These are phyloP conservation scores for Aspergillus fischeri DNA, from an alignment of 2,329 filamentous ascomycete species.

Conservation along the genomic window DNA sequence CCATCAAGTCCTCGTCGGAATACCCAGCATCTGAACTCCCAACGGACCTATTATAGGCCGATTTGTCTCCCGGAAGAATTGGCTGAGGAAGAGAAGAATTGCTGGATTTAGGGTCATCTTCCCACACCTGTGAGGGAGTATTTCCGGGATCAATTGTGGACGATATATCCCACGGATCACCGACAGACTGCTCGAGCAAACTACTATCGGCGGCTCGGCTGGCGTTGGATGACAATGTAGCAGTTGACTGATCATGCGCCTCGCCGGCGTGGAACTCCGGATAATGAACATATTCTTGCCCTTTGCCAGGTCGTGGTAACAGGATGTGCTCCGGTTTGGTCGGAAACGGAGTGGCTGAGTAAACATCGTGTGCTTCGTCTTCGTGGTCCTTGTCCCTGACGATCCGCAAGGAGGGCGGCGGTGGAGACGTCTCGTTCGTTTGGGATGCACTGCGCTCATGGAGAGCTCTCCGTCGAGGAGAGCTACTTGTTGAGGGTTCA, in stretches of 20 bases:
- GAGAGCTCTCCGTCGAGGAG: conserved; percentile 40
- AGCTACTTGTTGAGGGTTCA: conserved; percentile 24
- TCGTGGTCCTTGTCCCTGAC: conserved; percentile 25
- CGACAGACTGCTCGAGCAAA: conserved; percentile 23
- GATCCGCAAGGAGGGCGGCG: conserved; percentile 36
- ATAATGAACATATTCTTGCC: conserved; percentile 31
- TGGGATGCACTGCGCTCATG: conserved; percentile 46
- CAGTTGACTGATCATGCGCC: conserved; percentile 24
- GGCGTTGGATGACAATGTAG: conserved; percentile 26
- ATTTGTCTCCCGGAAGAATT: conserved; percentile 19
- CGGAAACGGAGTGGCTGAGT: conserved; percentile 43
- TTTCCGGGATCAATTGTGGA: conserved; percentile 34
- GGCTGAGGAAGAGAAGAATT: conserved; percentile 33
- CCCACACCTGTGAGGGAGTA: conserved; percentile 37
- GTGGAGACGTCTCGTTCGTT: conserved; percentile 38
- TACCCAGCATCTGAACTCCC: conserved; percentile 21
- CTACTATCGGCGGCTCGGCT: conserved; percentile 24
- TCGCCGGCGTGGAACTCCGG: conserved; percentile 31
- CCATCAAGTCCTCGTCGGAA: conserved; percentile 32
- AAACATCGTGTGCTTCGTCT: conserved; percentile 36
- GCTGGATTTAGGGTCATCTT: conserved; percentile 35
- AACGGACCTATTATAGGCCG: conserved; percentile 15
- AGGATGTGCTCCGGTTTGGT: conserved; percentile 46
- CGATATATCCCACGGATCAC: conserved; percentile 34
- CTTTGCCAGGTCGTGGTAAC: conserved; percentile 38